A percentile compares a stretch with the other conserved stretches of the same genome.
Conservation (phyloP, 495 filamentous ascomycete species). For the Aspergillus kassunensis region DNA sequence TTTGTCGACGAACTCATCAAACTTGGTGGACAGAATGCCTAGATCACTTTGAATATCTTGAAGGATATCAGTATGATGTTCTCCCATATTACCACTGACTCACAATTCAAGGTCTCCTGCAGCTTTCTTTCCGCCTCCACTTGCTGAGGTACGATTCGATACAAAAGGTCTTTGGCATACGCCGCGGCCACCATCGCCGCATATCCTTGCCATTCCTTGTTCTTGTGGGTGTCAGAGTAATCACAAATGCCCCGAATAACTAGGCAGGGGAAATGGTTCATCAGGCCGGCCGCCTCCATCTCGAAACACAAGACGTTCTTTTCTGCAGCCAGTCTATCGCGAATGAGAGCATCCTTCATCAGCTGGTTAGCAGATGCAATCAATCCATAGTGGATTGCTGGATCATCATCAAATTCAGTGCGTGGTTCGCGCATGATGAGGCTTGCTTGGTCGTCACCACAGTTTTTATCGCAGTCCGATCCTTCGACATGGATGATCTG, state of each 20-base stretch:
- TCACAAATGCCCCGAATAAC: not conserved
- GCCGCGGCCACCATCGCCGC: conserved; percentile 30
- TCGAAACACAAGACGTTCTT: conserved; percentile 28
- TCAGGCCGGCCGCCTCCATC: not conserved
- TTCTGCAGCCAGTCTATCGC: conserved; percentile 28
- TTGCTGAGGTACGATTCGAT: conserved; percentile 2
- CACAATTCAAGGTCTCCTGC: not conserved
- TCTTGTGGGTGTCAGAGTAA: not conserved
- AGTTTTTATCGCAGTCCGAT: not conserved
- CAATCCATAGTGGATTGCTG: conserved; percentile 18
- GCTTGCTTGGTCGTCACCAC: not conserved
- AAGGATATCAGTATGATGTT: not conserved
- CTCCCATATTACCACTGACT: not conserved
- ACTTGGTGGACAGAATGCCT: conserved; percentile 7
- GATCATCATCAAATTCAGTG: conserved; percentile 7
- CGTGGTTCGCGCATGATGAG: not conserved
- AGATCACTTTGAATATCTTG: not conserved
- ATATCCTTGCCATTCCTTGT: conserved; percentile 5
- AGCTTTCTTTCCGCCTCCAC: not conserved
- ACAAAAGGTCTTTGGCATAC: conserved; percentile 15
- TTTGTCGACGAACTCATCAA: conserved; percentile 39
- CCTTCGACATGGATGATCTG: not conserved
- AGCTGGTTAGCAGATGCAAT: conserved; percentile 21
- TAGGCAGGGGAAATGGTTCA: conserved; percentile 2
- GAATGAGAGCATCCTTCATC: conserved; percentile 16